Conservation (phyloP, 805 yeast genomes). For the Candida cerambycidarum region DNA sequence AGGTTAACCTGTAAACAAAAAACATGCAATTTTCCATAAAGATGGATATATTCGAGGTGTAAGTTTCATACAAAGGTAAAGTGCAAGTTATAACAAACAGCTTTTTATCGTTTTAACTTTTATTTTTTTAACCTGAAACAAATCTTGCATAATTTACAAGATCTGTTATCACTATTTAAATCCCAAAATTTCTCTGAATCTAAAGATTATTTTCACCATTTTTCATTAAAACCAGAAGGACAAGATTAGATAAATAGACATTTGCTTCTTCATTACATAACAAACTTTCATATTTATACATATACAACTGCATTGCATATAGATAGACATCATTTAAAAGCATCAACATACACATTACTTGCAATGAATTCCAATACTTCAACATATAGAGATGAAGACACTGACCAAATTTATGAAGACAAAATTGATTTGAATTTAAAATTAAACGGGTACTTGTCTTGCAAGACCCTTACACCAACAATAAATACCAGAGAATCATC, state of each 20-base stretch:
- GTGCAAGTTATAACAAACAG: not conserved
- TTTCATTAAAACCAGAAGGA: too few relatives aligned
- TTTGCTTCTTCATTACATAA: too few relatives aligned
- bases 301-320: too few relatives aligned
- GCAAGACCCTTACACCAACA: not conserved
- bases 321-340: too few relatives aligned
- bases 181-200: too few relatives aligned
- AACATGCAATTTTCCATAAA: not conserved
- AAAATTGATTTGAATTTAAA: conserved; percentile 13
- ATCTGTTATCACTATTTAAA: not conserved
- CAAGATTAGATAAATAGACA: too few relatives aligned
- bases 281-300: too few relatives aligned
- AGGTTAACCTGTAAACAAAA: conserved; percentile 1
- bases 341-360: too few relatives aligned
- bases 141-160: not conserved
- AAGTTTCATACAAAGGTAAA: not conserved
- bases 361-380: not conserved
- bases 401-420: conserved; percentile 12
- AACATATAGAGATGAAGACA: conserved; percentile 15
- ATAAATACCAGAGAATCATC: too few relatives aligned
- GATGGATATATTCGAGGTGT: not conserved
- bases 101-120: too few relatives aligned
- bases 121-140: conserved; percentile 2
- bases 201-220: too few relatives aligned
- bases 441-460: conserved; percentile 12